Evolutionary conservation across 2,329 filamentous ascomycete genomes (phyloP).

Genomic region (Paracorniculantispora psalliotae): DNA sequence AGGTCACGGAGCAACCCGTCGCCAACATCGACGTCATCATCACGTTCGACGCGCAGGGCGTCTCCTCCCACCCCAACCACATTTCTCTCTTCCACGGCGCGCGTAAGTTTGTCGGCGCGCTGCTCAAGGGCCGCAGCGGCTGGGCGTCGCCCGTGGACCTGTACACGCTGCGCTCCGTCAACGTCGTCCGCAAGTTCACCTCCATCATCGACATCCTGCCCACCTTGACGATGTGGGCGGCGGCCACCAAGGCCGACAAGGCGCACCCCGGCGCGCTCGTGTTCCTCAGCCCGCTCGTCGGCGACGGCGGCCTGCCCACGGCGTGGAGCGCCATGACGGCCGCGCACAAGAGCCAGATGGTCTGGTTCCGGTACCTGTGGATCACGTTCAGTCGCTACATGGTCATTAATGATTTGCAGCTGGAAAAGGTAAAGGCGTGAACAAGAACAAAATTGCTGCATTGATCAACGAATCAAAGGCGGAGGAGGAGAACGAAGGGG

Average conservation of each 20-base stretch:
- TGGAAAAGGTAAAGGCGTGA: slow-evolving; percentile 36
- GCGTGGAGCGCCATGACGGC: slow-evolving; percentile 84
- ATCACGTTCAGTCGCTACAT: slow-evolving; percentile 89
- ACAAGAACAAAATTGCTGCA: not conserved
- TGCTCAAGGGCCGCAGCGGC: slow-evolving; percentile 60
- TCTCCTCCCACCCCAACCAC: slow-evolving; percentile 92
- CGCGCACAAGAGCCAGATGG: slow-evolving; percentile 93
- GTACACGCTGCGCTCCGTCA: slow-evolving; percentile 75
- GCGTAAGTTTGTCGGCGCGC: slow-evolving; percentile 60
- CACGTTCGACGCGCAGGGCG: slow-evolving; percentile 79
- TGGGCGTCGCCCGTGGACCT: slow-evolving; percentile 72
- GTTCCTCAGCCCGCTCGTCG: slow-evolving; percentile 66
- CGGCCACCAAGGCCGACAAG: slow-evolving; percentile 28
- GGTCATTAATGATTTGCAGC: slow-evolving; percentile 81
- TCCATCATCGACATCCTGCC: slow-evolving; percentile 70
- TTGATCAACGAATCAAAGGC: not conserved
- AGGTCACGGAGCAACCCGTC: slow-evolving; percentile 32
- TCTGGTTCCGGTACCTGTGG: slow-evolving; percentile 97
- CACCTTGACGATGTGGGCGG: slow-evolving; percentile 57
- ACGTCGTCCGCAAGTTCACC: slow-evolving; percentile 73
- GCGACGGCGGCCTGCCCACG: slow-evolving; percentile 44
- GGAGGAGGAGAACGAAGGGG: not conserved
- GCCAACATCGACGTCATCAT: slow-evolving; percentile 73
- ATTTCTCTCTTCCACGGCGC: slow-evolving; percentile 82
- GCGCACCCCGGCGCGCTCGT: slow-evolving; percentile 55